phyloP scores from a whole-genome alignment of 2,329 filamentous ascomycete species.

The Epichloe gansuensis region DNA sequence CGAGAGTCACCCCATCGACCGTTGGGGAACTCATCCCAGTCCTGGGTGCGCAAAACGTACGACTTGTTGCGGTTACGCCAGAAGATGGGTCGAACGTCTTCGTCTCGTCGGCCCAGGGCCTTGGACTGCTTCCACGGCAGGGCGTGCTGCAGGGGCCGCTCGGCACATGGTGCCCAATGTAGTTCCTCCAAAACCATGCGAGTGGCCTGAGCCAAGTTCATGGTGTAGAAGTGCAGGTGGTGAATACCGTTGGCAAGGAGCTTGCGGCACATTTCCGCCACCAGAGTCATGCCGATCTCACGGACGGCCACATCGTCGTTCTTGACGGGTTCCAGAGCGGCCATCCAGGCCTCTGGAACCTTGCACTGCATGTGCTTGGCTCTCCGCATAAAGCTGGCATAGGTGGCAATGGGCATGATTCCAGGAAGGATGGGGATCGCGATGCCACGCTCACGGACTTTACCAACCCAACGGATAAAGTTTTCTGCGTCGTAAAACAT shows the following conservation, averaged over 20 bases:
- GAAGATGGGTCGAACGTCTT: conserved; percentile 96
- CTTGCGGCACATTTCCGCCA: conserved; percentile 81
- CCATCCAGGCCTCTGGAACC: conserved; percentile 69
- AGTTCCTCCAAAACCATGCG: conserved; percentile 90
- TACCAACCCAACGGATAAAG: conserved; percentile 81
- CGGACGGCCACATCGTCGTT: conserved; percentile 90
- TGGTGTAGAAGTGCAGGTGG: conserved; percentile 96
- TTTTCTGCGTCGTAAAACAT: conserved; percentile 99
- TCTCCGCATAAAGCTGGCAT: conserved; percentile 80
- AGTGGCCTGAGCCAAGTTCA: conserved; percentile 93
- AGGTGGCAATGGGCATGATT: conserved; percentile 84
- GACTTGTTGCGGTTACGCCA: conserved; percentile 96
- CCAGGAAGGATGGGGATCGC: conserved; percentile 71
- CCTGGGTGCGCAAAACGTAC: conserved; percentile 87
- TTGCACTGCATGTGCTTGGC: conserved; percentile 84
- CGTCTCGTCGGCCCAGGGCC: conserved; percentile 72
- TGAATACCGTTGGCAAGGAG: conserved; percentile 71
- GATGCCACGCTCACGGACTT: conserved; percentile 76
- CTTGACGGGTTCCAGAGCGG: conserved; percentile 80
- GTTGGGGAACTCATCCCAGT: conserved; percentile 99
- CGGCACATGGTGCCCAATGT: conserved; percentile 61
- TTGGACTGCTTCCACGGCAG: conserved; percentile 94
- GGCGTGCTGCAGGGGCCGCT: conserved; percentile 73
- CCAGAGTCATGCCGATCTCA: conserved; percentile 74
- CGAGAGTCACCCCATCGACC: conserved; percentile 96